Conservation (phyloP, 164 flowering plant genomes). For the Piper betle region DNA sequence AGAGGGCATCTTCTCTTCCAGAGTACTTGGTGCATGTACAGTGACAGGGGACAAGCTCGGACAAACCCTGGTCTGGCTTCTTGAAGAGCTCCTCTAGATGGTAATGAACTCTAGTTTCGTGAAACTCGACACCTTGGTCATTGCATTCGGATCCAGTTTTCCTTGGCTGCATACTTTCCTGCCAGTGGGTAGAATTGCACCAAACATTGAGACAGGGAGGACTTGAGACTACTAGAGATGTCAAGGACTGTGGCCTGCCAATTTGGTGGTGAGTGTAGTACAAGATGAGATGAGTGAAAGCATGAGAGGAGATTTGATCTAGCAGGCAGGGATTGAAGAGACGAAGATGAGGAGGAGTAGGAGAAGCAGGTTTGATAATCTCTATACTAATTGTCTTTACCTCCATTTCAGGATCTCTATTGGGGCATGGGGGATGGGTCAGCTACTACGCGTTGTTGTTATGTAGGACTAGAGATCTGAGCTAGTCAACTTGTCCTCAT, state of each 20-base stretch:
- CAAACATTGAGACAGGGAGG: constrained; percentile 6
- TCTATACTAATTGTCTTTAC: too few species aligned
- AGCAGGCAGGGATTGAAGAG: too few species aligned
- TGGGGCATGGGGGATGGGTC: too few species aligned
- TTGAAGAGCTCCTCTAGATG: constrained; percentile 9
- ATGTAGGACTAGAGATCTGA: too few species aligned
- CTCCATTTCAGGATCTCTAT: too few species aligned
- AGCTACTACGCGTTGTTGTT: too few species aligned
- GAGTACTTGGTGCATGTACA: background rate
- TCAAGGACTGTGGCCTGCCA: background rate
- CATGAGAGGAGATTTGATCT: background rate
- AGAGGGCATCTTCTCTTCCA: constrained; percentile 1
- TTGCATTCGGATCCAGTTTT: constrained; percentile 17
- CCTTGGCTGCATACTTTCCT: constrained; percentile 1
- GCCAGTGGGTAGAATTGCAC: constrained; percentile 9
- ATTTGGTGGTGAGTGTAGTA: background rate
- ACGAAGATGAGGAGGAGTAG: too few species aligned
- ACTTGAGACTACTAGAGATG: background rate
- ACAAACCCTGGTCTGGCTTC: constrained; percentile 3
- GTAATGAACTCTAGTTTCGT: constrained; percentile 12
- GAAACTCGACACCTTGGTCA: constrained; percentile 20
- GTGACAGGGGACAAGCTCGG: constrained; percentile 18
- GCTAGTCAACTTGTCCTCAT: too few species aligned
- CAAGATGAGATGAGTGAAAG: background rate
- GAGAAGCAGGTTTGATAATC: too few species aligned